Base-by-base conservation (phyloP, 2,329 filamentous ascomycete species). In the Beauveria sp. region DNA sequence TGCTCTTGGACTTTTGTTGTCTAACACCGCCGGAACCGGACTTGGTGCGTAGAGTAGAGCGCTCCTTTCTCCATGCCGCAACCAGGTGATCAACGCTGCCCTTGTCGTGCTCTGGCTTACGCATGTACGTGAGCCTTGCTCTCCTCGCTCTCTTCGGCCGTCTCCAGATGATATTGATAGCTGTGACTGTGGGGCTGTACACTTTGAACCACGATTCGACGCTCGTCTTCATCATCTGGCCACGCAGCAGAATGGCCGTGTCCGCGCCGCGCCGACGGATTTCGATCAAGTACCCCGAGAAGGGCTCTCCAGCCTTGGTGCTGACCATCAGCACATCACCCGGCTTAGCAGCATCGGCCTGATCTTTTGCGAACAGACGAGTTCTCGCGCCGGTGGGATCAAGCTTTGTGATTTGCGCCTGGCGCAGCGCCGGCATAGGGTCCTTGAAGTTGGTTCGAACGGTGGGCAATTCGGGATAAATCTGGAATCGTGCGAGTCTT, bases 151-250 rank as follows among this genome's bases (percentile, higher is more conserved):
- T 85, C 87, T 92, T 94, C 70, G 84, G 82, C 65, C 85, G 83
- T 68, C 93, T 82, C 84, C 96, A 91, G 74, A 97, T 90, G 68
- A 99, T 88, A 77, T 99, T 93, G 70, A 99, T 91, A 65, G 90
- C 91, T 72, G 89, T 86, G 37, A 97, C 88, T 71, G 90, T 89
- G 63, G 93, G 93, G 71, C 86, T 90, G 80, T 94, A 97, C 62
- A 97, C 81, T 81, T 99, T 99, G 76, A 90, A 92, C 87, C 91
- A 96, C 91, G 96, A 94, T 83, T 99, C 94, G 63, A 96, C 91
- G 63, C 91, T 90, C 7, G 96, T 85, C 68, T 90, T 85, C 66
- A 91, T 92, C 68, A 99, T 78, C 71, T 96, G 87, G 68, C 93
- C 93, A 61, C 94, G 84, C 63, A 99, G 80, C 63, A 96, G 78